Evolutionary conservation across 1,284 basidiomycete species (phyloP).

Genomic region (Naganishia liquefaciens): DNA sequence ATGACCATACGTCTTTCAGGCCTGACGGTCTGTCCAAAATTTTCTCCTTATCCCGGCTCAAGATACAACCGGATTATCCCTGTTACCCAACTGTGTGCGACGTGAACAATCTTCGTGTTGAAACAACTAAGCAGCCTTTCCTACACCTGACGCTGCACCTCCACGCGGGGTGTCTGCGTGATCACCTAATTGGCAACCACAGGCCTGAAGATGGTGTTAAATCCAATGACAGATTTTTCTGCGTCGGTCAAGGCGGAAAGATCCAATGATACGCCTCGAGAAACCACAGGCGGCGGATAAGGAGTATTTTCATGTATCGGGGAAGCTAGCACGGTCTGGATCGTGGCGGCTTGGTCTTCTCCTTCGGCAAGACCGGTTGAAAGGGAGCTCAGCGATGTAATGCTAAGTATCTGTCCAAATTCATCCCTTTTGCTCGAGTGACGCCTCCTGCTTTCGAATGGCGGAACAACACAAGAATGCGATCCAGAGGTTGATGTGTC

Average conservation of each 20-base stretch:
- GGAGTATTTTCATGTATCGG: slow-evolving; percentile 5
- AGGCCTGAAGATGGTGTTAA: neutral
- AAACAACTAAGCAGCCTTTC: no score
- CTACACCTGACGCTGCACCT: no score
- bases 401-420: slow-evolving; percentile 7
- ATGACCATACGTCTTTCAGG: no score
- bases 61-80: no score
- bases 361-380: slow-evolving; percentile 19
- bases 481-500: neutral
- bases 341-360: slow-evolving; percentile 11
- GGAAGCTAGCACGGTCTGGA: slow-evolving; percentile 11
- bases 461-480: neutral
- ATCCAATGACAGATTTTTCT: slow-evolving; percentile 6
- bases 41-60: no score
- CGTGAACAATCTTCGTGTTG: no score
- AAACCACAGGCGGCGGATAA: slow-evolving; percentile 4
- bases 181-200: no score
- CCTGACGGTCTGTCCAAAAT: no score
- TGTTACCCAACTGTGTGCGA: no score
- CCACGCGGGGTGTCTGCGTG: no score
- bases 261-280: slow-evolving; percentile 14
- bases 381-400: slow-evolving; percentile 17
- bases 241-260: slow-evolving; percentile 19
- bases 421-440: neutral
- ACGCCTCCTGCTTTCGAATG: slow-evolving; percentile 2